A percentile compares a stretch with the other conserved stretches of the same genome.
Conservation (phyloP, 2,329 filamentous ascomycete genomes). For the Hypoxylon sp. region DNA sequence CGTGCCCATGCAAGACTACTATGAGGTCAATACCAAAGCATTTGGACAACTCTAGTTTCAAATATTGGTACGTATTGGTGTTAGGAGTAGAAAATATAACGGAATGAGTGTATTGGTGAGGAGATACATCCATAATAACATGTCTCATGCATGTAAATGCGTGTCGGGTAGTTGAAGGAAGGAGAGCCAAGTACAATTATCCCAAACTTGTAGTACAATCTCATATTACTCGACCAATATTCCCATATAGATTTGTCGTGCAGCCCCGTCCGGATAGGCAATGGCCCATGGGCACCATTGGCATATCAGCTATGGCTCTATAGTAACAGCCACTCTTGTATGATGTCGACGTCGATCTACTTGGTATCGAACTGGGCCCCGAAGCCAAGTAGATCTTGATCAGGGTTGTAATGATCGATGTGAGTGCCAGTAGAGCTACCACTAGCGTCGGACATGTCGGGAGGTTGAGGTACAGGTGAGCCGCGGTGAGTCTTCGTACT, state of each 20-base stretch:
- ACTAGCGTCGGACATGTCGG: slow-evolving; percentile 1
- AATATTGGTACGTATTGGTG: too few species aligned
- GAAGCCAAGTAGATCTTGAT: slow-evolving; percentile 20
- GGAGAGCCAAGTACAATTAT: not conserved
- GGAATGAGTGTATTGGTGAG: not conserved
- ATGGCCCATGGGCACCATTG: not conserved
- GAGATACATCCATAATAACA: not conserved
- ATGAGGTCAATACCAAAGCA: not conserved
- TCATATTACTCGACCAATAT: not conserved
- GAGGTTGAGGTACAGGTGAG: slow-evolving; percentile 19
- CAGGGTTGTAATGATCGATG: slow-evolving; percentile 1
- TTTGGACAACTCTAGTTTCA: not conserved
- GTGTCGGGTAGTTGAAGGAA: not conserved
- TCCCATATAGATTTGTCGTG: not conserved
- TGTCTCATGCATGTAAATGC: not conserved
- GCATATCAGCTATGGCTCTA: not conserved
- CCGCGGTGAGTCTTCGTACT: slow-evolving; percentile 27
- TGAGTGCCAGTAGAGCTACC: not conserved
- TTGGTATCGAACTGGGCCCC: slow-evolving; percentile 24
- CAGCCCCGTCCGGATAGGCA: not conserved
- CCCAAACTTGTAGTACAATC: not conserved
- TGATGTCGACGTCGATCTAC: not conserved
- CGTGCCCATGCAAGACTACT: too few species aligned
- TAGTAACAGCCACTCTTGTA: not conserved
- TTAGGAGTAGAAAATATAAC: not conserved